Evolutionary conservation across 257 asterid genomes (phyloP), one percentile per base, ranked within the genome.

Genomic region (Prunella vulgaris): DNA sequence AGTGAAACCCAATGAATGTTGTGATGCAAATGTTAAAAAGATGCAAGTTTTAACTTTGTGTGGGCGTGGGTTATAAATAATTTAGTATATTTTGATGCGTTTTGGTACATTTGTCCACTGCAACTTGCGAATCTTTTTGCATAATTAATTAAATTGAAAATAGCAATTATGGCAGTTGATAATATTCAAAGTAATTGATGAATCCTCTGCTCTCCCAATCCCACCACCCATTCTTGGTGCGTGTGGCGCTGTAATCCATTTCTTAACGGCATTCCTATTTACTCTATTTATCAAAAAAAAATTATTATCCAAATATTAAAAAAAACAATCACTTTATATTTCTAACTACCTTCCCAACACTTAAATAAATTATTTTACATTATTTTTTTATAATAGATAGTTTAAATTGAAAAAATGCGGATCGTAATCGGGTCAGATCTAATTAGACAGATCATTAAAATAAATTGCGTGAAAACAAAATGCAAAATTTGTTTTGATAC

Each of bases 191-290:
- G 18, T 38, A 51, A 65, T 64, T 25, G 54, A 68, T 51, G 66
- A 60, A 60, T 60, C 51, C 44, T 21, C 52, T 14, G 20, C 52
- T 44, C n/a, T 24, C 37, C 33, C 64, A 74, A 54, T 59, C 69
- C 72, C 79, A 71, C 80, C 70, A 71, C 80, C 70, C 72, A 30
- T n/a, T 69, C 49, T 37, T 72, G 70, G 73, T 83, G 84, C 68
- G 74, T 73, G 80, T 40, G 79, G 72, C 38, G 85, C 77, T 78
- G 88, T 83, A 76, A 78, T 57, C 85, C 85, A 79, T 74, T 70
- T 4, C 51, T 38, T 14, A 32, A 32, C 37, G 37, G 8, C 37
- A 27, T 63, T 14, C 13, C 21, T 35, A 8, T 35, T 35, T 35
- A 35, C 42, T 9, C 42, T 35, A 35, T 32, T 4, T n/a, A 28